A percentile compares a stretch with the other conserved stretches of the same genome.
Evolutionary conservation across 129 eudicot species (phyloP).

Genomic region (Flaveria linearis): DNA sequence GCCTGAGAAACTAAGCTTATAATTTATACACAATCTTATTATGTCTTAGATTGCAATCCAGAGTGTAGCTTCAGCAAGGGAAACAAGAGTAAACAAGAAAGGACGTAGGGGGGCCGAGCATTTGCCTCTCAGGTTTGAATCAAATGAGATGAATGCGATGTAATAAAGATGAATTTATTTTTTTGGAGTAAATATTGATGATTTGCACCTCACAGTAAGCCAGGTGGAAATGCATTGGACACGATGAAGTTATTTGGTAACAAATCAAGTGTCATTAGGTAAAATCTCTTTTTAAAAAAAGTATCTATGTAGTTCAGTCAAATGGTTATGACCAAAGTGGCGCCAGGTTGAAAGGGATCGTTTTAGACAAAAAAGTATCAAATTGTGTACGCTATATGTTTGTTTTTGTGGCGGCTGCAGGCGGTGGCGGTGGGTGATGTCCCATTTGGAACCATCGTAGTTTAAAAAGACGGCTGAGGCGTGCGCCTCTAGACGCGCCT

Average conservation of each 20-base stretch:
- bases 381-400: not conserved
- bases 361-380: not conserved
- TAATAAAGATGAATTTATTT: slow-evolving; percentile 3
- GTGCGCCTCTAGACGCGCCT: too few relatives aligned
- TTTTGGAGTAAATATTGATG: not conserved
- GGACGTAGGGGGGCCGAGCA: slow-evolving; percentile 74
- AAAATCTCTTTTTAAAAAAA: not conserved
- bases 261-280: slow-evolving; percentile 89
- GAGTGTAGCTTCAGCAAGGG: slow-evolving; percentile 79
- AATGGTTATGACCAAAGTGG: not conserved
- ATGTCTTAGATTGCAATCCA: slow-evolving; percentile 71
- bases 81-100: slow-evolving; percentile 74
- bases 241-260: slow-evolving; percentile 73
- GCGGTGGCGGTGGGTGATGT: not conserved
- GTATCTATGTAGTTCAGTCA: not conserved
- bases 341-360: not conserved
- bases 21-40: not conserved
- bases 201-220: slow-evolving; percentile 51
- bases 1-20: slow-evolving; percentile 2
- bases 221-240: slow-evolving; percentile 75
- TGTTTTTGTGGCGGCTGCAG: not conserved
- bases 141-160: not conserved
- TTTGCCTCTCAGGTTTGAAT: slow-evolving; percentile 55
- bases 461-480: too few relatives aligned
- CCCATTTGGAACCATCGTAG: not conserved